These are phyloP conservation scores for Madurella fahalii DNA, from an alignment of 2,329 filamentous ascomycete species.

Conservation along the genomic window DNA sequence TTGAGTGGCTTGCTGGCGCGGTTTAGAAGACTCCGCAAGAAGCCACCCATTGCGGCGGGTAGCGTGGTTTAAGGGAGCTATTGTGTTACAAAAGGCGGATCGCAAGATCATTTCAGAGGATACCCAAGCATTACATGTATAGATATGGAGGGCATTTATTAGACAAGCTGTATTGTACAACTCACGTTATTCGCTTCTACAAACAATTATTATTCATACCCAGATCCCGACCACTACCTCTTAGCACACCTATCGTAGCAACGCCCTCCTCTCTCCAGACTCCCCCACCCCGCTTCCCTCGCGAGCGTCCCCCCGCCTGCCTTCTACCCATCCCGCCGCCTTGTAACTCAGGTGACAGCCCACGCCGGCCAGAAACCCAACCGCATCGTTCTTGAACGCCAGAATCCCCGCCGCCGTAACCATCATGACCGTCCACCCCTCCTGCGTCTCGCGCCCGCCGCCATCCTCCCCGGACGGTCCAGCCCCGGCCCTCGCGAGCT, in stretches of 20 bases:
- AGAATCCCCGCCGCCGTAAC: constrained; percentile 78
- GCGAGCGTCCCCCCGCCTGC: constrained; percentile 15
- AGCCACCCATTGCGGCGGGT: constrained; percentile 23
- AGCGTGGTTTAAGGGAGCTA: constrained; percentile 24
- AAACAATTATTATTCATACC: too few relatives aligned
- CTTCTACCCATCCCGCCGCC: constrained; percentile 38
- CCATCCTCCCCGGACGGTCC: constrained; percentile 25
- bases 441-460: constrained; percentile 58
- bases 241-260: neutral
- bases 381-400: constrained; percentile 83
- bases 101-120: neutral
- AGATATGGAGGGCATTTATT: too few relatives aligned
- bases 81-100: neutral
- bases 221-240: too few relatives aligned
- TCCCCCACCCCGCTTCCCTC: neutral
- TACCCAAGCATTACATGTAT: neutral
- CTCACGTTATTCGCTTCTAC: neutral
- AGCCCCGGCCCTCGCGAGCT: constrained; percentile 65
- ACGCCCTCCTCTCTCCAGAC: neutral
- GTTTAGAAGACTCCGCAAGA: constrained; percentile 7
- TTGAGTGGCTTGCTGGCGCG: neutral
- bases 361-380: constrained; percentile 81
- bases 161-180: neutral
- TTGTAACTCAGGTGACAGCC: constrained; percentile 69
- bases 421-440: constrained; percentile 86